Evolutionary conservation across 1,284 basidiomycete species (phyloP).

Genomic region (Trametes pubescens): DNA sequence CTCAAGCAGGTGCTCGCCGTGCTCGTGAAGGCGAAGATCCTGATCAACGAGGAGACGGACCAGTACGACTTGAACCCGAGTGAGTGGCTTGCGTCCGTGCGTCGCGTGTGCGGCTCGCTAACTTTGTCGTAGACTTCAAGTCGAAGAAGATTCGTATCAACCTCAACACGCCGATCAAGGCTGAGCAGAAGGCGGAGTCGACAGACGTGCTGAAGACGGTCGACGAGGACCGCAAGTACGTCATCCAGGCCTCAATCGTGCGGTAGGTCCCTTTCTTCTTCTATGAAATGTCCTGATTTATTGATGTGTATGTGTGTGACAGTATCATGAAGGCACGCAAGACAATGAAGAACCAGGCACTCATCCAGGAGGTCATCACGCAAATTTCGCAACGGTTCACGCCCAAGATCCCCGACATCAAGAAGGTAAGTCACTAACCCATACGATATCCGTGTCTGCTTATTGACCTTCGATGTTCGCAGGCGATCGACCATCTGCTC

Average conservation of each 20-base stretch:
- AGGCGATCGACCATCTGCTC: slow-evolving; percentile 97
- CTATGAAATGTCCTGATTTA: no score
- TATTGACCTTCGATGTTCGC: slow-evolving; percentile 19
- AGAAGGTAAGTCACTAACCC: slow-evolving; percentile 63
- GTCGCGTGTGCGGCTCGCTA: slow-evolving; percentile 3
- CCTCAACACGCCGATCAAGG: slow-evolving; percentile 93
- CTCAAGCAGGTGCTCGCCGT: slow-evolving; percentile 86
- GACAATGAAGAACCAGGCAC: slow-evolving; percentile 94
- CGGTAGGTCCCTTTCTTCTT: no score
- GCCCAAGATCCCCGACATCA: slow-evolving; percentile 92
- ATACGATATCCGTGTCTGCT: not conserved
- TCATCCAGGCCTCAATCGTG: slow-evolving; percentile 98
- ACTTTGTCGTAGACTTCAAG: slow-evolving; percentile 77
- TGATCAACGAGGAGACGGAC: slow-evolving; percentile 86
- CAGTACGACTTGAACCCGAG: slow-evolving; percentile 95
- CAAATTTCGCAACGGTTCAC: slow-evolving; percentile 91
- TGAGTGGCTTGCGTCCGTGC: slow-evolving; percentile 48
- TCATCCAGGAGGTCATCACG: slow-evolving; percentile 94
- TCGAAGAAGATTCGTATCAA: slow-evolving; percentile 97
- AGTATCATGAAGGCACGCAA: slow-evolving; percentile 99
- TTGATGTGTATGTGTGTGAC: slow-evolving; percentile 5
- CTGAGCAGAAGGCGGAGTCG: slow-evolving; percentile 93
- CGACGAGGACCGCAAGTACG: slow-evolving; percentile 97
- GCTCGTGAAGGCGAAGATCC: slow-evolving; percentile 90
- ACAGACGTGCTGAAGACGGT: slow-evolving; percentile 94